phyloP scores from a whole-genome alignment of 169 alveolate species.

The Babesia sp. region DNA sequence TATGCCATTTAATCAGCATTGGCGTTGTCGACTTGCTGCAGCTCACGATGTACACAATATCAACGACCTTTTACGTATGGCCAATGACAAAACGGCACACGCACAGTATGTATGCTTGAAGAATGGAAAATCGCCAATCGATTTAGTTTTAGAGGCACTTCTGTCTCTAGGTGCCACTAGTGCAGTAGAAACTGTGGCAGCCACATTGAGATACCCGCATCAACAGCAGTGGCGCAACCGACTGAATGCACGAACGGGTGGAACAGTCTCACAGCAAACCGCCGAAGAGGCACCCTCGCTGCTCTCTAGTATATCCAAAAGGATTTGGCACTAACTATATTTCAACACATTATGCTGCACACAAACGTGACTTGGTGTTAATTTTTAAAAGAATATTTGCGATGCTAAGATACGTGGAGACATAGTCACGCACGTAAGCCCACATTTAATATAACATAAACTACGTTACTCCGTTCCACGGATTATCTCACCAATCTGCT shows the following conservation, averaged over 20 bases:
- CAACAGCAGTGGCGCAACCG: slow-evolving; percentile 52
- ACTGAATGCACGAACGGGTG: slow-evolving; percentile 30
- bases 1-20: slow-evolving; percentile 45
- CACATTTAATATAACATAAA: too few relatives aligned
- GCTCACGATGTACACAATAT: slow-evolving; percentile 46
- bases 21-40: slow-evolving; percentile 53
- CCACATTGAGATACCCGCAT: slow-evolving; percentile 34
- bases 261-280: background rate
- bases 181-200: slow-evolving; percentile 38
- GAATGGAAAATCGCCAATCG: slow-evolving; percentile 30
- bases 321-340: background rate
- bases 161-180: slow-evolving; percentile 54
- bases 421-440: background rate
- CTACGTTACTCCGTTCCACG: background rate
- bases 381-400: too few relatives aligned
- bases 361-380: too few relatives aligned
- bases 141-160: slow-evolving; percentile 55
- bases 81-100: slow-evolving; percentile 41
- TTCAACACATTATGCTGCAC: too few relatives aligned
- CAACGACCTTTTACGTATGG: slow-evolving; percentile 48
- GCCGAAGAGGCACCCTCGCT: background rate
- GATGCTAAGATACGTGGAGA: background rate
- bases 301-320: slow-evolving; percentile 12
- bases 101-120: slow-evolving; percentile 14
- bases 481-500: slow-evolving; percentile 66